Evolutionary conservation across 1,139 yeast genomes (phyloP).

Genomic region (Kodamaea derodonti): DNA sequence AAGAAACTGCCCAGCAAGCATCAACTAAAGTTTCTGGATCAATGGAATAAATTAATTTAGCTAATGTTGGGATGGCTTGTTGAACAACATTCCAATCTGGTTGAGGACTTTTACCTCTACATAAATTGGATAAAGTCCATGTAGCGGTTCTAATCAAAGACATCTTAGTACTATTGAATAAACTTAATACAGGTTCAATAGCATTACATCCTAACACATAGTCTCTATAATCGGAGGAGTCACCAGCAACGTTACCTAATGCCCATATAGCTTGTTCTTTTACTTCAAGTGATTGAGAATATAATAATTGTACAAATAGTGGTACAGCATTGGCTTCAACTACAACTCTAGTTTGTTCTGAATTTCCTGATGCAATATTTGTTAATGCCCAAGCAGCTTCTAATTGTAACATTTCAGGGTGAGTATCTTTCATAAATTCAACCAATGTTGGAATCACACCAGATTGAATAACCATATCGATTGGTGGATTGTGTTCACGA

Average conservation of each 20-base stretch:
- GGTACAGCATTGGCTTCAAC: conserved; percentile 96
- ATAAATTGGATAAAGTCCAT: conserved; percentile 94
- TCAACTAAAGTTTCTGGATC: conserved; percentile 94
- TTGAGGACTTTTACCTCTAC: conserved; percentile 95
- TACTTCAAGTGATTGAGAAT: conserved; percentile 82
- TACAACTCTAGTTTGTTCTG: conserved; percentile 85
- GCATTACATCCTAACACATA: conserved; percentile 82
- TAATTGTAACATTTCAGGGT: conserved; percentile 84
- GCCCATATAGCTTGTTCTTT: conserved; percentile 99
- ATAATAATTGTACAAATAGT: conserved; percentile 74
- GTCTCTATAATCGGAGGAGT: conserved; percentile 85
- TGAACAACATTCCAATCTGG: conserved; percentile 92
- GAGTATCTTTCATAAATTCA: conserved; percentile 72
- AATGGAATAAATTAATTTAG: conserved; percentile 83
- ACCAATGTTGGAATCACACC: conserved; percentile 94
- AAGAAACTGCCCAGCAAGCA: conserved; percentile 98
- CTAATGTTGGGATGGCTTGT: conserved; percentile 85
- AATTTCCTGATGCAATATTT: conserved; percentile 93
- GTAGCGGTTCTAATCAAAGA: conserved; percentile 93
- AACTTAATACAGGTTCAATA: conserved; percentile 77
- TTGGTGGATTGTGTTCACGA: conserved; percentile 97
- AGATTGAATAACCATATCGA: conserved; percentile 84
- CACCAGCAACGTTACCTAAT: conserved; percentile 97
- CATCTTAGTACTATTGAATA: conserved; percentile 80
- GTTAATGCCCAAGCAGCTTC: conserved; percentile 99